These are phyloP conservation scores for Chalciporus piperatus DNA, from an alignment of 768 basidiomycete genomes.

Conservation along the genomic window DNA sequence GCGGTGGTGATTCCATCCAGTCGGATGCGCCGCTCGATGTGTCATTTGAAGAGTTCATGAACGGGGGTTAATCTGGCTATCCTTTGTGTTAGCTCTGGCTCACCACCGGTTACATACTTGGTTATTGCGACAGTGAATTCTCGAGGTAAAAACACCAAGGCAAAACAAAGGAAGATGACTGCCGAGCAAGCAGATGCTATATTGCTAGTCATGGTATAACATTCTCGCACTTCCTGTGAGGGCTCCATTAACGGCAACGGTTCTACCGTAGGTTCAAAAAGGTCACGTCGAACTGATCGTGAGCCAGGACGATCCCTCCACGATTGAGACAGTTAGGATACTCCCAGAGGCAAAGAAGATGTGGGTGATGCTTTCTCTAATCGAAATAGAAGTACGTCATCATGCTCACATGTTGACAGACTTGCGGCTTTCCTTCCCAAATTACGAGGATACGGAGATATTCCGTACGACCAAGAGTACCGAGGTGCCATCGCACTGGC, in stretches of 20 bases:
- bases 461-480: conserved; percentile 26
- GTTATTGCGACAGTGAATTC: conserved; percentile 20
- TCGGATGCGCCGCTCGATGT: conserved; percentile 18
- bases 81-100: background rate
- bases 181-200: conserved; percentile 23
- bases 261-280: conserved; percentile 22
- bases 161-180: conserved; percentile 20
- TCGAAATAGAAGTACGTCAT: background rate
- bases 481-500: conserved; percentile 28
- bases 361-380: conserved; percentile 10
- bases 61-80: conserved; percentile 17
- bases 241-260: background rate
- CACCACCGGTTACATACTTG: background rate
- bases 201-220: conserved; percentile 22
- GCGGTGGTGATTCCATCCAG: background rate
- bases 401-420: conserved; percentile 7
- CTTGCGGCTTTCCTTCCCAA: conserved; percentile 29
- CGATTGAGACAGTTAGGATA: conserved; percentile 23
- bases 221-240: background rate
- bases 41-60: conserved; percentile 26
- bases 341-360: conserved; percentile 23
- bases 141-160: conserved; percentile 19
- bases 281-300: conserved; percentile 22
- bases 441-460: conserved; percentile 27
- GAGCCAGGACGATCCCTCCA: conserved; percentile 10